Base-by-base conservation (phyloP, 2,329 filamentous ascomycete species). In the Neoascochyta sp. region DNA sequence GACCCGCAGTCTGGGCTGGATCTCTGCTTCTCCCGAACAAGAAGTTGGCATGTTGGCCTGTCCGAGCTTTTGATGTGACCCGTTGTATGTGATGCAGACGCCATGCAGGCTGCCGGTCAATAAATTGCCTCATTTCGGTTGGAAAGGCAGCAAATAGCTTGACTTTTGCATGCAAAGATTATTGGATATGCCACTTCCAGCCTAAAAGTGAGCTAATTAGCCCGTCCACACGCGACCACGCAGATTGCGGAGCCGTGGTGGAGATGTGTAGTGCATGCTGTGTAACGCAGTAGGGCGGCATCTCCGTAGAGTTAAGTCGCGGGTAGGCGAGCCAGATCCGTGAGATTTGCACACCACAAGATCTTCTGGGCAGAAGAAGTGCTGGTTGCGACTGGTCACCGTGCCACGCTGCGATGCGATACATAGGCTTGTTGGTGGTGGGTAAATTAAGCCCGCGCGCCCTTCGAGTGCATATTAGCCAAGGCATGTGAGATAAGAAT, bases 121-220 rank as follows among this genome's bases (percentile, higher is more conserved):
- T 49, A 50, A 58, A 50, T 50, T 47, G 37, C 38, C 52, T 41
- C 39, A 29, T 37, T 32, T 13, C 11, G 39, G 39, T 26, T 19
- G 10, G 30, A 57, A 52, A 46, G 47, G 25, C 47, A 44, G 44
- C 44, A 54, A 60, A 57, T 57, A 42, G 27, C 24, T 46, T 43
- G 28, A 46, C 40, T 44, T 26, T 38, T 44, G 46, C 27, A 41
- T 54, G 43, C 43, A 46, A 23, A 24, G 23, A 30, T 36, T 53
- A 52, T 53, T 37, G 45, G 43, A 55, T 40, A 32, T 41, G 44
- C 52, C 54, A 46, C 52, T 57, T 53, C 33, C 9, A 44, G 51
- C 30, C 22, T 14, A 13, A 60, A 54, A 56, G 47, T 33, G 26
- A 40, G 47, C 36, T 57, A 62, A 62, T 58, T 62, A 17, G 24